Percentiles rank a stretch among this genome's conserved stretches.
phyloP scores from a whole-genome alignment of 257 asterid species.

The Scutellaria galericulata region DNA sequence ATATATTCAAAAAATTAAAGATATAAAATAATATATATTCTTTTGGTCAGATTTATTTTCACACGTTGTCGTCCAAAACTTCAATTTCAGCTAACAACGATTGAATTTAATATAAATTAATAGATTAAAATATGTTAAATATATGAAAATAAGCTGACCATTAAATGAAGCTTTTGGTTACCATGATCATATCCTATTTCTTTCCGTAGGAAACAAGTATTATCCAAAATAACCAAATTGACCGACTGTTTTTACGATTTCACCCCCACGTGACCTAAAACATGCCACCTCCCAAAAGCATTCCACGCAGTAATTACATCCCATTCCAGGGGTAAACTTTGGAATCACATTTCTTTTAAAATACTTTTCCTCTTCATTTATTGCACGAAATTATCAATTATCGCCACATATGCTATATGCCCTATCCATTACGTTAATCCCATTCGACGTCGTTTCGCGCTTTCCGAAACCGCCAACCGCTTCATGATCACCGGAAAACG shows the following conservation, averaged over 20 bases:
- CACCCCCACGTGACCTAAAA: not conserved
- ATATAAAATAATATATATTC: too few species aligned
- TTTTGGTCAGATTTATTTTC: too few species aligned
- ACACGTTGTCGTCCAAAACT: too few species aligned
- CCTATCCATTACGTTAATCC: not conserved
- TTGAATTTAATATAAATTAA: too few species aligned
- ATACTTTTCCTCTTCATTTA: not conserved
- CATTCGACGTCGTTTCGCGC: constrained; percentile 48
- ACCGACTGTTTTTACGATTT: constrained; percentile 1
- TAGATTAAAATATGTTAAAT: too few species aligned
- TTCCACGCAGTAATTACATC: too few species aligned
- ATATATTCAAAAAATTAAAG: too few species aligned
- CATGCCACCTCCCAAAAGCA: not conserved
- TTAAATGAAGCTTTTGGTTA: too few species aligned
- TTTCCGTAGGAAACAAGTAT: not conserved
- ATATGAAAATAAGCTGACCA: too few species aligned
- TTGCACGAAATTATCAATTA: constrained; percentile 22
- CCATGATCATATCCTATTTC: not conserved
- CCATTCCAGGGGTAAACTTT: constrained; percentile 11
- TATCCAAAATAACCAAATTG: not conserved
- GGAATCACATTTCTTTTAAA: not conserved
- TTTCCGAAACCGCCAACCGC: constrained; percentile 24
- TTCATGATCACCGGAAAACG: constrained; percentile 34
- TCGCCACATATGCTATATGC: not conserved
- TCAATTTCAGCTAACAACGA: too few species aligned